These are phyloP conservation scores for Globisporangium solare DNA, from an alignment of 352 stramenopile species.

Conservation along the genomic window DNA sequence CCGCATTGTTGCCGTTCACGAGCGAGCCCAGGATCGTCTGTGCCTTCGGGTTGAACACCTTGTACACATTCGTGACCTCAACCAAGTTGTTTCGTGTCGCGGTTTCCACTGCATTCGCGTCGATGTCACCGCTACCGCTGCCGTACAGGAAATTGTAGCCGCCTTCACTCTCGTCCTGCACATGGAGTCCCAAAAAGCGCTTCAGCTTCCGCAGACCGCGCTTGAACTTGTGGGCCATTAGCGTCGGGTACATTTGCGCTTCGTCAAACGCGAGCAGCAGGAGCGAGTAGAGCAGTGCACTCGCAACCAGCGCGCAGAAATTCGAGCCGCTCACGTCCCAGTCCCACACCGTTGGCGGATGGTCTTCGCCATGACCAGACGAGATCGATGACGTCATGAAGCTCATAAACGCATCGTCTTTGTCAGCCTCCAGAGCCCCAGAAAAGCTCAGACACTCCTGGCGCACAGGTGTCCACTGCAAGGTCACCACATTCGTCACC, in stretches of 20 bases:
- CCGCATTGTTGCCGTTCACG: neutral
- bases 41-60: slow-evolving; percentile 63
- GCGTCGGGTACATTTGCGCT: slow-evolving; percentile 68
- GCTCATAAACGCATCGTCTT: slow-evolving; percentile 10
- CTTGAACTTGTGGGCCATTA: slow-evolving; percentile 31
- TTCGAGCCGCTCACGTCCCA: slow-evolving; percentile 46
- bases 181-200: neutral
- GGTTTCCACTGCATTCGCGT: slow-evolving; percentile 4
- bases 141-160: slow-evolving; percentile 2
- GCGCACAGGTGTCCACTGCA: slow-evolving; percentile 38
- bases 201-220: slow-evolving; percentile 18
- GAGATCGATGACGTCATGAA: slow-evolving; percentile 16
- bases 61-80: slow-evolving; percentile 40
- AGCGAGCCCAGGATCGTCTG: neutral
- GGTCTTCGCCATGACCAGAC: slow-evolving; percentile 17
- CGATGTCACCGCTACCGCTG: slow-evolving; percentile 9
- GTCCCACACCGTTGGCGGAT: slow-evolving; percentile 28
- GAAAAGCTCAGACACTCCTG: slow-evolving; percentile 33
- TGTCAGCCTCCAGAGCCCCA: neutral
- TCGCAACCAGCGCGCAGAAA: slow-evolving; percentile 34
- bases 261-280: slow-evolving; percentile 59
- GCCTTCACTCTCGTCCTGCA: neutral
- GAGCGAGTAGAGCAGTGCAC: slow-evolving; percentile 39
- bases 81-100: slow-evolving; percentile 40
- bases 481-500: slow-evolving; percentile 46